phyloP scores from a whole-genome alignment of 495 filamentous ascomycete genomes.

The Penicillium tannophilum region DNA sequence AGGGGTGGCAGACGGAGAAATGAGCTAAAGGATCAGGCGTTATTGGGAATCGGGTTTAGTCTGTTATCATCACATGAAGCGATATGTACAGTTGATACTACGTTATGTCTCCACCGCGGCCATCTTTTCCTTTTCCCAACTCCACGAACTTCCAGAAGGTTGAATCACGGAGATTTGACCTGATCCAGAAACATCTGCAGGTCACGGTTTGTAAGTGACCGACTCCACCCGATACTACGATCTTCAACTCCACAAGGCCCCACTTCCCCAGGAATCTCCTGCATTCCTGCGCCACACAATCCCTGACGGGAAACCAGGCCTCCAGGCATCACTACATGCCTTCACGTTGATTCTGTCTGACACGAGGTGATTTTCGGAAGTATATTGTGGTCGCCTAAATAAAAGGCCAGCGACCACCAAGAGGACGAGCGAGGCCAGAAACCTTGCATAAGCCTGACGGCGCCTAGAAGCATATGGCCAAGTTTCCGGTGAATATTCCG shows the following conservation, averaged over 20 bases:
- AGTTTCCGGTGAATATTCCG: neutral
- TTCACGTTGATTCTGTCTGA: too few relatives aligned
- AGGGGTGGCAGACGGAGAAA: slow-evolving; percentile 29
- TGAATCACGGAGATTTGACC: neutral
- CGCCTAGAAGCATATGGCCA: neutral
- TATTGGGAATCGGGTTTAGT: neutral
- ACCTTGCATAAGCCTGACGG: neutral
- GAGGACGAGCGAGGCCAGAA: neutral
- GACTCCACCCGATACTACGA: neutral
- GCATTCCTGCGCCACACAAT: neutral
- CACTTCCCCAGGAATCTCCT: neutral
- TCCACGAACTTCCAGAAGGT: neutral
- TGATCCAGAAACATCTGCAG: neutral
- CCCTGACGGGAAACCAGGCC: neutral
- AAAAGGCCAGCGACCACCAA: neutral
- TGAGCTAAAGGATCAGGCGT: neutral
- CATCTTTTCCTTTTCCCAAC: neutral
- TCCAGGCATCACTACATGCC: neutral
- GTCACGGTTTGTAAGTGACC: neutral
- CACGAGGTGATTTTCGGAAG: neutral
- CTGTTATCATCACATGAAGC: neutral
- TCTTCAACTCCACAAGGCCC: neutral
- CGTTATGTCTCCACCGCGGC: neutral
- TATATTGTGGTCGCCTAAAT: neutral
- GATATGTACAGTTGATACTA: neutral